These are phyloP conservation scores for Botrytis medusae DNA, from an alignment of 2,329 filamentous ascomycete genomes.

Conservation along the genomic window DNA sequence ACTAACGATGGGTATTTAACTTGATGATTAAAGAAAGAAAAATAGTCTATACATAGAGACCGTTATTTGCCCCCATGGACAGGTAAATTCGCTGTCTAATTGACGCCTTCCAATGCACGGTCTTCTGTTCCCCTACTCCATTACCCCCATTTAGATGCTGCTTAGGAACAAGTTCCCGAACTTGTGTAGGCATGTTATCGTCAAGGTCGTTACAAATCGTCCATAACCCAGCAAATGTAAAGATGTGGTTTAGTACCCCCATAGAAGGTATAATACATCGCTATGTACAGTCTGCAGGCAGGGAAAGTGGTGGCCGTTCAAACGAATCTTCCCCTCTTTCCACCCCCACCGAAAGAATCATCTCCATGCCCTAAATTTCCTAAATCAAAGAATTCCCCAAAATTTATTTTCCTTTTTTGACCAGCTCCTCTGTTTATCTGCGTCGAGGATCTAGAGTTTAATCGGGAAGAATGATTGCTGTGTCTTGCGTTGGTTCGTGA, in stretches of 20 bases:
- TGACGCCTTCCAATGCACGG: conserved; percentile 22
- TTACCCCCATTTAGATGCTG: conserved; percentile 21
- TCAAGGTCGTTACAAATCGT: conserved; percentile 21
- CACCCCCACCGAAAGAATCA: conserved; percentile 47
- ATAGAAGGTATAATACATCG: conserved; percentile 15
- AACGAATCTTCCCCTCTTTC: conserved; percentile 40
- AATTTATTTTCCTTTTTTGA: conserved; percentile 70
- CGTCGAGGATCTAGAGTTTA: conserved; percentile 28
- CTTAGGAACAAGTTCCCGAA: conserved; percentile 15
- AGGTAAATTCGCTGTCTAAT: conserved; percentile 10
- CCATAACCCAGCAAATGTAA: conserved; percentile 6
- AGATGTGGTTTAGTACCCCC: conserved; percentile 1
- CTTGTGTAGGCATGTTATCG: conserved; percentile 18
- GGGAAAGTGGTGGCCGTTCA: conserved; percentile 26
- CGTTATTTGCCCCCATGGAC: conserved; percentile 8
- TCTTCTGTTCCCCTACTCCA: conserved; percentile 17
- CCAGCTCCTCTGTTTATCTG: conserved; percentile 62
- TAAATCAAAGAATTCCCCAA: conserved; percentile 74
- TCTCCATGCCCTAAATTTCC: conserved; percentile 62
- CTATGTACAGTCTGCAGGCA: not conserved
- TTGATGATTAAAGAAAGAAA: conserved; percentile 18
- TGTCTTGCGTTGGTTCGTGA: conserved; percentile 35
- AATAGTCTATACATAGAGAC: conserved; percentile 20
- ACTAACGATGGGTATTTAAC: conserved; percentile 17
- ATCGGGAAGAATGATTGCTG: conserved; percentile 33